A percentile compares a stretch with the other conserved stretches of the same genome.
Evolutionary conservation across 2,329 filamentous ascomycete genomes (phyloP).

Genomic region (Aspergillus melleus): DNA sequence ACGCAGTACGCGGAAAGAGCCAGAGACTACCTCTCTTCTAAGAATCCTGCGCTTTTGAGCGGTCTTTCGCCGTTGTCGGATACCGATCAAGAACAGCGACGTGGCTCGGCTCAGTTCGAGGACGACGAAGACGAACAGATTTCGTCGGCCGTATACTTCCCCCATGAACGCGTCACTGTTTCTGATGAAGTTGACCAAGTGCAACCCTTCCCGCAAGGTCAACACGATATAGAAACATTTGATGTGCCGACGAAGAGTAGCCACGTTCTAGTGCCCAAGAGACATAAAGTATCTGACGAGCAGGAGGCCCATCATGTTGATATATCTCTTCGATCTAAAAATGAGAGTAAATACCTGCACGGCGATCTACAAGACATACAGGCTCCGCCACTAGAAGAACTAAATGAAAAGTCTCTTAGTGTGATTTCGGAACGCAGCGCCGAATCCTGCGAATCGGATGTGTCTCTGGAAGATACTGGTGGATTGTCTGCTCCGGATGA

Average conservation of each 20-base stretch:
- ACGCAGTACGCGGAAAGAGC: constrained; percentile 37
- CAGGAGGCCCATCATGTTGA: constrained; percentile 55
- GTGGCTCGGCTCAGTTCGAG: constrained; percentile 37
- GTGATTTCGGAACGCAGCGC: constrained; percentile 38
- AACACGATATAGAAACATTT: constrained; percentile 23
- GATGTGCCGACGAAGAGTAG: constrained; percentile 28
- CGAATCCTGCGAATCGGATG: constrained; percentile 46
- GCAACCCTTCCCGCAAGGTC: constrained; percentile 20
- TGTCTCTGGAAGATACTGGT: constrained; percentile 47
- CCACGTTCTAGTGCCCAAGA: constrained; percentile 30
- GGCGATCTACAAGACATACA: constrained; percentile 53
- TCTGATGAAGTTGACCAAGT: constrained; percentile 30
- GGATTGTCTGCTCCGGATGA: constrained; percentile 47
- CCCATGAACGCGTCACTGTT: constrained; percentile 54
- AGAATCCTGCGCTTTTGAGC: constrained; percentile 10
- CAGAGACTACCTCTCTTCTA: constrained; percentile 30
- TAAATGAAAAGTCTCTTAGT: constrained; percentile 36
- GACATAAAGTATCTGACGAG: constrained; percentile 24
- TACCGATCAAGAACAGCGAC: constrained; percentile 22
- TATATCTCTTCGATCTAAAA: constrained; percentile 61
- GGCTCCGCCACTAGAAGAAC: constrained; percentile 39
- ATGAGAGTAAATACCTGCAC: constrained; percentile 61
- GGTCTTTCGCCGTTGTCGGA: constrained; percentile 23
- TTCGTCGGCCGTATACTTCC: constrained; percentile 64
- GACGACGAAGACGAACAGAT: constrained; percentile 66